A percentile compares a stretch with the other conserved stretches of the same genome.
phyloP scores from a whole-genome alignment of 2,329 filamentous ascomycete species.

The Cytospora leucostoma region DNA sequence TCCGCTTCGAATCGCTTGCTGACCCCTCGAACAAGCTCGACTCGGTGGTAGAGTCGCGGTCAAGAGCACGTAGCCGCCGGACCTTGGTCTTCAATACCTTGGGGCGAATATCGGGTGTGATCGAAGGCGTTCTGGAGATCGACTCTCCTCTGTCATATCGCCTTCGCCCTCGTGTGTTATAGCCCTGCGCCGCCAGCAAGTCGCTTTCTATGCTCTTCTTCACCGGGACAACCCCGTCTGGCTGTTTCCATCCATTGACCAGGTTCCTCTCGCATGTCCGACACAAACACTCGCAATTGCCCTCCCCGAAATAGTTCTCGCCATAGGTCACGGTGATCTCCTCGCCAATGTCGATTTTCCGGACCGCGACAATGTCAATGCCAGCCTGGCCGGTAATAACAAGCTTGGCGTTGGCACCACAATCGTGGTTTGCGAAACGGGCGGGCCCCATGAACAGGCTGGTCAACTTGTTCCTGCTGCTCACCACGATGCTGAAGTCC shows the following conservation, averaged over 20 bases:
- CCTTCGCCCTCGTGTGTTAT: slow-evolving; percentile 57
- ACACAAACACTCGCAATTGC: slow-evolving; percentile 95
- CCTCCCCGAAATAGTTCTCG: slow-evolving; percentile 91
- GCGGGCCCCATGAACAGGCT: slow-evolving; percentile 94
- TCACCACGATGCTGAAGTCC: slow-evolving; percentile 96
- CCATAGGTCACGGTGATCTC: slow-evolving; percentile 97
- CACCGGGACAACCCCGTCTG: slow-evolving; percentile 48
- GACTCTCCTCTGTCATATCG: slow-evolving; percentile 52
- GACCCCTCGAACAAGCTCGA: slow-evolving; percentile 36
- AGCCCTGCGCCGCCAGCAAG: slow-evolving; percentile 44
- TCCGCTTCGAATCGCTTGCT: slow-evolving; percentile 41
- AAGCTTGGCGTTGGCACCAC: slow-evolving; percentile 85
- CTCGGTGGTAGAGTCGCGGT: slow-evolving; percentile 40
- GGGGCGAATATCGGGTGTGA: slow-evolving; percentile 57
- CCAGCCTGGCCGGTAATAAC: slow-evolving; percentile 81
- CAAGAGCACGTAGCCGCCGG: slow-evolving; percentile 37
- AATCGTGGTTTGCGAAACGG: slow-evolving; percentile 96
- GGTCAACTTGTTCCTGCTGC: slow-evolving; percentile 84
- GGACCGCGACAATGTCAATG: slow-evolving; percentile 85
- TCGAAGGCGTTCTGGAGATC: slow-evolving; percentile 58
- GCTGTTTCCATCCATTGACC: slow-evolving; percentile 79
- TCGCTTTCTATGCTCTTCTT: slow-evolving; percentile 58
- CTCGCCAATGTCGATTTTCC: slow-evolving; percentile 81
- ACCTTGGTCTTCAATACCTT: slow-evolving; percentile 46
- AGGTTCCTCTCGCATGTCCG: slow-evolving; percentile 75